Evolutionary conservation across 2,329 filamentous ascomycete genomes (phyloP), one percentile per base, ranked within the genome.

Genomic region (Knufia fluminis): DNA sequence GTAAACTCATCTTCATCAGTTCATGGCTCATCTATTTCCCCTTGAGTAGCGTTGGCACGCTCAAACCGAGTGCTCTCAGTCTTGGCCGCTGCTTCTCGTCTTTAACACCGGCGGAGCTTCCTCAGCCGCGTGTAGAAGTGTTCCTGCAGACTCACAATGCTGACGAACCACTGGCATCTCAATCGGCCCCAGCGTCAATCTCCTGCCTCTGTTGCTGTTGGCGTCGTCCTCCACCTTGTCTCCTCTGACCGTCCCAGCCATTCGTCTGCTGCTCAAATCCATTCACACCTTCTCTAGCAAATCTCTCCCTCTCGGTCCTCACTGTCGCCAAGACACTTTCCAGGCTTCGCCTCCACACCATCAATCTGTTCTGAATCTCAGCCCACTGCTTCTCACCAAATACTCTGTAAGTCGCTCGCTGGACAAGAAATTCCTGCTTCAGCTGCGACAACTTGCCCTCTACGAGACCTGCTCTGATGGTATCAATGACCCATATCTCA

Each of bases 381-480:
- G 86, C 82, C 89, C 94, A 98, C 74, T 98, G 92, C 77, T 94
- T 94, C 74, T 95, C 88, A 60, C 88, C 88, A 64, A 98, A 98
- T 48, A 96, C 90, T 54, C 92, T 84, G 78, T 97, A 96, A 53
- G 89, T 95, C 61, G 88, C 88, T 66, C 92, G 83, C 76, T 98
- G 92, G 54, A 98, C 88, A 48, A 96, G 77, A 77, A 98, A 97
- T 56, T 91, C 86, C 66, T 87, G 80, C 67, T 88, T 89, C 66
- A 91, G 79, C 73, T 98, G 92, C 52, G 86, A 92, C 59, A 98
- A 81, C 72, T 94, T 94, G 66, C 92, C 92, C 74, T 98, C 92
- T 46, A 98, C 87, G 32, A 98, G 81, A 28, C 90, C 89, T 42
- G 90, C 88, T 59, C 92, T 87, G 71, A 98, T 96, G 59, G 94